Evolutionary conservation across 352 stramenopile genomes (phyloP), one percentile per base, ranked within the genome.

Genomic region (Pelagophyceae sp.): DNA sequence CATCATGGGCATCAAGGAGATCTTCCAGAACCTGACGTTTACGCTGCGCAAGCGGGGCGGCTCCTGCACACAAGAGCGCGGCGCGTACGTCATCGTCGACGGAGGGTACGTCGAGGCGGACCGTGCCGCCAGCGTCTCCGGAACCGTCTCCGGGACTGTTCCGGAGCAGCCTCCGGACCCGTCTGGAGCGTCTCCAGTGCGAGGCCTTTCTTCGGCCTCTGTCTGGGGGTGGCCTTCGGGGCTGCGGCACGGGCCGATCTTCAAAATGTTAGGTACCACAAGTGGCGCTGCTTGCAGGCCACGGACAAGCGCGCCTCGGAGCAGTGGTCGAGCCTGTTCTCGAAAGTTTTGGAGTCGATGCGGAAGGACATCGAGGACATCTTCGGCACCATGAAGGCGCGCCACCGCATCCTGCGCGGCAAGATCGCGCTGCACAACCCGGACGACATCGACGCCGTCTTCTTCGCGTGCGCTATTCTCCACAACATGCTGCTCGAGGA

Each of bases 281-380:
- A 19, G 61, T 29, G 51, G 27, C 27, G 20, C 51, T 69, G 45
- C 45, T 69, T 50, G 72, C 72, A 35, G 50, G 63, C 60, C 75
- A 40, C 33, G 38, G 61, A 38, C 60, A 78, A 40, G n/a, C 33
- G 29, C 65, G 45, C 35, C 61, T 54, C 63, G 75, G 72, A 75
- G 31, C 29, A 45, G 0, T 33, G 61, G 1, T 33, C 64, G 37
- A 17, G 23, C 2, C 1, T 17, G 61, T 74, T 50, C 38, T 75
- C 37, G 58, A 64, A 38, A 38, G 64, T 54, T 25, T 64, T 78
- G 20, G 61, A 78, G 75, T 63, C 25, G 23, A 61, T 78, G n/a
- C 51, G 75, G 40, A 78, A 78, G 37, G 75, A 75, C 75, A 61
- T 78, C 33, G 75, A 75, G 75, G 51, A 67, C 61, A 27, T 78